Conservation (phyloP, 805 yeast genomes). For the Cyberlindnera xylosilytica region DNA sequence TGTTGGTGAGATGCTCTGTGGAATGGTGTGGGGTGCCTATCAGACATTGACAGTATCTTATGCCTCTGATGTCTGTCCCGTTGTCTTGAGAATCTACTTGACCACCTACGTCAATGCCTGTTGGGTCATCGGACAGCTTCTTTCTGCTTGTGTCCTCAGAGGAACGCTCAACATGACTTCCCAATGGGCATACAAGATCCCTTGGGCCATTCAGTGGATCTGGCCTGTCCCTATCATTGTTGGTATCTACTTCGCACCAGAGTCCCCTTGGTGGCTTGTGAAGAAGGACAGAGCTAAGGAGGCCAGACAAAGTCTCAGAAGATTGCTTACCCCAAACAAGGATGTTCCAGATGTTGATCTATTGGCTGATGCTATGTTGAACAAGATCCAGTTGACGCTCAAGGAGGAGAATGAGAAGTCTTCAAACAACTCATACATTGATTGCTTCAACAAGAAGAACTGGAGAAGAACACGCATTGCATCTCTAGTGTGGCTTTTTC, state of each 20-base stretch:
- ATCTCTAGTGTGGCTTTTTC: conserved; percentile 40
- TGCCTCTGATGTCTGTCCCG: conserved; percentile 42
- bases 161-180: conserved; percentile 17
- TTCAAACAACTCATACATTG: conserved; percentile 32
- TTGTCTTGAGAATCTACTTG: conserved; percentile 37
- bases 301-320: conserved; percentile 32
- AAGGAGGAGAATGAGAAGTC: conserved; percentile 25
- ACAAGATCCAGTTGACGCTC: conserved; percentile 32
- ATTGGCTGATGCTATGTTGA: conserved; percentile 31
- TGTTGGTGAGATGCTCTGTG: conserved; percentile 40
- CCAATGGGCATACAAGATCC: conserved; percentile 34
- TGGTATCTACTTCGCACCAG: conserved; percentile 39
- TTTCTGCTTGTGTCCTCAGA: conserved; percentile 31
- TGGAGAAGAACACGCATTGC: conserved; percentile 42
- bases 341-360: conserved; percentile 16
- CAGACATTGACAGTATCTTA: conserved; percentile 39
- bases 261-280: conserved; percentile 46
- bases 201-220: conserved; percentile 31
- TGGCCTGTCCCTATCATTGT: conserved; percentile 29
- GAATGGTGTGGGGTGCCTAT: conserved; percentile 43
- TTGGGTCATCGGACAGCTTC: conserved; percentile 39
- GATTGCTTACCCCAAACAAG: conserved; percentile 12
- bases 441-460: conserved; percentile 44
- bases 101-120: conserved; percentile 41
- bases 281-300: conserved; percentile 33